Evolutionary conservation across 2,329 filamentous ascomycete species (phyloP), one percentile per base, ranked within the genome.

Genomic region (Alternaria sp.): DNA sequence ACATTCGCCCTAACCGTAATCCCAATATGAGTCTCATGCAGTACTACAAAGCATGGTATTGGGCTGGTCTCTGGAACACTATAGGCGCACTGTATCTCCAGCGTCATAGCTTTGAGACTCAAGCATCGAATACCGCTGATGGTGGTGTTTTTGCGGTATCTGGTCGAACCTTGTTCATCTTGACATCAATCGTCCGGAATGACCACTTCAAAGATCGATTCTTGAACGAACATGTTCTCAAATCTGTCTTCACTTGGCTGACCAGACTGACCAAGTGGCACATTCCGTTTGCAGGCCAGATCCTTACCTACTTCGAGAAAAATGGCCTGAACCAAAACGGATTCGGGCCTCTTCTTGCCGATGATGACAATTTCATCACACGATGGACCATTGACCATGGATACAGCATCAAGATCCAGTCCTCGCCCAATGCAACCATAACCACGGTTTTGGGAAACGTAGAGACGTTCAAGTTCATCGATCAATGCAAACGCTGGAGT

Each of bases 321-420:
- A 36, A 54, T 9, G 22, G 49, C 3, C 18, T 59, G 2, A 14
- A 22, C 0, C 0, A 26, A 3, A 46, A 51, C 8, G 68, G 68
- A 3, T 61, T 58, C 32, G 69, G 69, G 7, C 70, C 66, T 8
- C 51, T 75, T 3, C 66, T 66, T 8, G 66, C 72, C 1, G 74
- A 75, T 12, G 75, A 78, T n/a, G 73, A 77, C 43, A 75, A 72
- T 28, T 88, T 84, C 63, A 77, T 86, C 26, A 88, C 86, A 0
- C 80, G 87, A 7, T 84, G 81, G 63, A 77, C 83, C 6, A 78
- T 86, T 24, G 75, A 77, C 9, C 66, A 80, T 3, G 80, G 79
- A 6, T 86, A 80, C 79, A 75, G 79, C 4, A 79, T 88, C 53
- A 81, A 81, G 55, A 82, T 88, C 47, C 87, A 89, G 68, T 81